Base-by-base conservation (phyloP, 2,329 filamentous ascomycete genomes). In the Fonsecaea pugnacius region DNA sequence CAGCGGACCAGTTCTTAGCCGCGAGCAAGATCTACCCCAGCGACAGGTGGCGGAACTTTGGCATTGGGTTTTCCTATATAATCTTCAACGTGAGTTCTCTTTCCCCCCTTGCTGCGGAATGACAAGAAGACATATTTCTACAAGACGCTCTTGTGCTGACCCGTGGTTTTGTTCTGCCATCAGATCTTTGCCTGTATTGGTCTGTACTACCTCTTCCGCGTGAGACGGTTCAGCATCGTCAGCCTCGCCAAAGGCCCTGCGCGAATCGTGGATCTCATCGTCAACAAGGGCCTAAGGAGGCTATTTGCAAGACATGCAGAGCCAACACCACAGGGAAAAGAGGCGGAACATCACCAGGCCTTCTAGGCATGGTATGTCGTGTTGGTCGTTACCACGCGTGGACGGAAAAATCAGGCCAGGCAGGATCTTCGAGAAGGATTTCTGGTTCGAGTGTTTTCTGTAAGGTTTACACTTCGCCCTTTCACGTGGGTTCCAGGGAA, bases 1-100 rank as follows among this genome's bases (percentile, higher is more conserved):
- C 73, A 63, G 75, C 75, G 4, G 75, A 79, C 69, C 75, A 80
- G 57, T 81, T 80, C 62, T 71, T 80, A 35, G 72, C 79, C 0
- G 64, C 66, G 0, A 80, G 86, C 53, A 78, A 80, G 54, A 81
- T 84, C 62, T 73, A 79, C 64, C 91, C 88, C 72, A 73, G 68
- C 32, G 78, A 89, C 32, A 80, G 91, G 16, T 96, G 92, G 92
- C 85, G 92, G 60, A 91, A 96, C 70, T 69, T 95, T 63, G 92
- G 91, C 1, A 95, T 96, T 67, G 89, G 89, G 69, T 71, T 85
- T 43, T 89, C 87, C 1, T 96, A 92, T 73, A 83, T 95, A 60
- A 90, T 78, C 16, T 91, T 89, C 73, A 96, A 96, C 55, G 61
- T 67, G 32, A 65, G 63, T 54, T 8, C 18, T 35, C 21, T n/a